Conservation (phyloP, 2,329 filamentous ascomycete genomes). For the Xylariaceae sp. region DNA sequence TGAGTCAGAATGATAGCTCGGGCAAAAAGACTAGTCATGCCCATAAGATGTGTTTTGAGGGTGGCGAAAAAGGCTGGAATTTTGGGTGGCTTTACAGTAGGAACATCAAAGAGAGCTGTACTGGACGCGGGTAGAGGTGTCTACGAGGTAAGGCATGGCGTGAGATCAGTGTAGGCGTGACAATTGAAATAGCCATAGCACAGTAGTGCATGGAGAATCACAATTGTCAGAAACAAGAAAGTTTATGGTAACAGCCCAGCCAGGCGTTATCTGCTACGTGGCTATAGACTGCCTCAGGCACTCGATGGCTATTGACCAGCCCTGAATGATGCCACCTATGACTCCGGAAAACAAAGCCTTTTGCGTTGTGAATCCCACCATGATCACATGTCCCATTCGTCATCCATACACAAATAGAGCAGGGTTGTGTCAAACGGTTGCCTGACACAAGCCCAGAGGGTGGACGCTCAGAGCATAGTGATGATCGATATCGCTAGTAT, state of each 20-base stretch:
- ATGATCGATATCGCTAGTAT: not conserved
- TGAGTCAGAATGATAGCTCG: too few species aligned
- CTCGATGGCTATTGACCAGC: conserved; percentile 23
- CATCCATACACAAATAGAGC: conserved; percentile 23
- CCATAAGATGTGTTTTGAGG: too few species aligned
- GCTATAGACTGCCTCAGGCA: conserved; percentile 23
- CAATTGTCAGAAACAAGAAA: too few species aligned
- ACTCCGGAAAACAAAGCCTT: conserved; percentile 29
- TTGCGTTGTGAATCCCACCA: conserved; percentile 16
- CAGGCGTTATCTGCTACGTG: conserved; percentile 21
- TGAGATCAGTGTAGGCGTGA: too few species aligned
- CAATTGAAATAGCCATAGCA: too few species aligned
- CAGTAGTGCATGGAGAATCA: too few species aligned
- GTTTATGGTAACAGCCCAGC: conserved; percentile 12
- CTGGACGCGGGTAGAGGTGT: too few species aligned
- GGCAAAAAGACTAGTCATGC: too few species aligned
- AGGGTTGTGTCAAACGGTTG: conserved; percentile 14
- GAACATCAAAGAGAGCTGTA: too few species aligned
- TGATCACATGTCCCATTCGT: conserved; percentile 24
- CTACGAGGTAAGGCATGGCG: too few species aligned
- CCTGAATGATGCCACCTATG: conserved; percentile 29
- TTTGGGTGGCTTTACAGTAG: too few species aligned
- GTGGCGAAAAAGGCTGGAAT: too few species aligned
- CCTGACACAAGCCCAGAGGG: conserved; percentile 23
- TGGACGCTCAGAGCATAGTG: conserved; percentile 26